Base-by-base conservation (phyloP, 345 rosid genomes). In the Mercurialis annua region DNA sequence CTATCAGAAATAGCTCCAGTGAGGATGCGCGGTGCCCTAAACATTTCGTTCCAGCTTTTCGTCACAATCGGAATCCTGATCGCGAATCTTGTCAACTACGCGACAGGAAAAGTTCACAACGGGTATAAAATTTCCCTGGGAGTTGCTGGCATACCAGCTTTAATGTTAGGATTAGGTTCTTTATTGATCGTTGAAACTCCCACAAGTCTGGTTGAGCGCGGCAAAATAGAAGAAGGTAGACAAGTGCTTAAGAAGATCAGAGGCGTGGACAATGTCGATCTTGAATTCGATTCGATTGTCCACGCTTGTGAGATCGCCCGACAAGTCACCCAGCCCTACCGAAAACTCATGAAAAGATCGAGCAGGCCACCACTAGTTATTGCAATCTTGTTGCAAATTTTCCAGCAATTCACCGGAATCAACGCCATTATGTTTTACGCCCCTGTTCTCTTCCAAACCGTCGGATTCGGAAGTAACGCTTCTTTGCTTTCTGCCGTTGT, bases 381-480 rank as follows among this genome's bases (percentile, higher is more conserved):
- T 4, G 90, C 80, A 21, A 67, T 84, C 50, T 10, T 68, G 78
- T 64, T 87, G 5, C 92, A 83, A 69, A 56, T 84, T 16, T 90
- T 87, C 40, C 92, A 82, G 66, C 90, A 87, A 20, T 81, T 87
- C 36, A 87, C 90, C 1, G 84, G 91, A 46, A 90, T 87, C 66
- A 87, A 86, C 30, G 77, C 85, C 42, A 74, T 72, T 20, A 76
- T 80, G 84, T 81, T 82, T 38, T 82, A 76, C 18, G 72, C 77
- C 0, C 75, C 75, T 0, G 73, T 82, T 48, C 75, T 79, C 33
- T 82, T 79, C 33, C 81, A 82, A 58, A 76, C 79, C 0, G 68
- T 78, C 4, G 76, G 83, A 24, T 82, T 79, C 74, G 67, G 67
- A 58, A 76, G 44, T 21, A 49, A 76, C 31, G 76, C 71, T 10